Base-by-base conservation (phyloP, 1,284 basidiomycete genomes). In the Melanopsichium pennsylvanicum region DNA sequence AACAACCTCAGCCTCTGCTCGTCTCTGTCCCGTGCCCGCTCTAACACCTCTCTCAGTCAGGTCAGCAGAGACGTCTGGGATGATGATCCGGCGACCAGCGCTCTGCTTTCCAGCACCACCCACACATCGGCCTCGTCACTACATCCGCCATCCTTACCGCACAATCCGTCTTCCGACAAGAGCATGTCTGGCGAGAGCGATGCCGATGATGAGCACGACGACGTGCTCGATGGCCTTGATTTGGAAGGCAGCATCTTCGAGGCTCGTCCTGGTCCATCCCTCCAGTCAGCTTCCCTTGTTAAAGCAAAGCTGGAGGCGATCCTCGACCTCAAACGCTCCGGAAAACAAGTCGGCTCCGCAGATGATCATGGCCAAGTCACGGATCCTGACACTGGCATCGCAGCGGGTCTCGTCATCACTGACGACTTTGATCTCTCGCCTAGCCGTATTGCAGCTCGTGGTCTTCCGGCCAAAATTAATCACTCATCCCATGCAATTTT, bases 391-490 rank as follows among this genome's bases (percentile, higher is more conserved):
- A 44, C 57, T 1, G 70, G 72, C 36, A 52, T 76, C 25, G 63
- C 70, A 15, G 62, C 56, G 6, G 74, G 74, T 6, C 49, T 76
- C 13, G 43, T 76, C 29, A 76, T 76, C 43, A 71, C 72, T 5
- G 74, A 76, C 39, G 72, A 76, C 37, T 46, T 74, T 27, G 74
- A 76, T 35, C 51, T 76, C 9, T 74, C 72, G 15, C 54, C 74
- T 2, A 70, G 70, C 44, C 62, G 74, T 21, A 64, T 76, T 22
- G 48, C 48, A 27, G 48, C 52, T 12, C 60, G 52, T 15, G 29
- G 39, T 12, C 35, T 57, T 12, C 29, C 60, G 2, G 15, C 43
- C 11, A 56, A 29, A 13, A 27, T 38, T 5, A 48, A 57, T 27
- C 43, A 25, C 6, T 32, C 34, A 12, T 31, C 38, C 37, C 25